Conservation (phyloP, 768 basidiomycete species). For the Tricholoma hemisulphureum region DNA sequence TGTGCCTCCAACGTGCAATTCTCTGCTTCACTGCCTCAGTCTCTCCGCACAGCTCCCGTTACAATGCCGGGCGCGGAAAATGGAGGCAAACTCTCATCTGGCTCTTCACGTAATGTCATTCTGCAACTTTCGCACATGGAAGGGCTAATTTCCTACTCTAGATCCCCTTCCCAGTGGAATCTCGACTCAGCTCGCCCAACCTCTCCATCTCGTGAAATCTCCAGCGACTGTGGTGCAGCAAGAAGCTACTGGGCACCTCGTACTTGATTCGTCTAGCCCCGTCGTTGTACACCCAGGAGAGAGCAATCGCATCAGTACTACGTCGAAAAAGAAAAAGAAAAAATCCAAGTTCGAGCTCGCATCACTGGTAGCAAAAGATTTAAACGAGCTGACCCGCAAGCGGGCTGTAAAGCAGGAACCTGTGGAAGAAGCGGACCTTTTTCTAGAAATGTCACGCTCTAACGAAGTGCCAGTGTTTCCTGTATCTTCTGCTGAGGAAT, state of each 20-base stretch:
- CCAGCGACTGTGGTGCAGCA: background rate
- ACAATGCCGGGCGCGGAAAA: background rate
- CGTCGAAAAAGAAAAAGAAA: constrained; percentile 14
- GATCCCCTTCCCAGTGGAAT: background rate
- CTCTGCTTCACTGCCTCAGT: background rate
- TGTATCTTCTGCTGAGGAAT: background rate
- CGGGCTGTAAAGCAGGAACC: background rate
- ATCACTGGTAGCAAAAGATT: constrained; percentile 13
- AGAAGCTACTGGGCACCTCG: background rate
- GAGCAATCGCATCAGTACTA: background rate
- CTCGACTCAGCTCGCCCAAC: background rate
- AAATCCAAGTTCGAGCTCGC: constrained; percentile 7
- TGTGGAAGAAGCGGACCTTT: background rate
- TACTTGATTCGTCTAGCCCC: background rate
- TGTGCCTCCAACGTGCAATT: background rate
- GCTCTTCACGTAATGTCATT: background rate
- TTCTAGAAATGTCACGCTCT: background rate
- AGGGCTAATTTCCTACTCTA: background rate
- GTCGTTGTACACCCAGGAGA: background rate
- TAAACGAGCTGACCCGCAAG: constrained; percentile 15
- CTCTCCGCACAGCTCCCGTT: background rate
- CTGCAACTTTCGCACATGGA: background rate
- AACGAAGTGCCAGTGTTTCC: background rate
- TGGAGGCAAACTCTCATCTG: background rate
- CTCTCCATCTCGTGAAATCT: background rate